phyloP scores from a whole-genome alignment of 768 basidiomycete genomes.

The Serendipita indica region DNA sequence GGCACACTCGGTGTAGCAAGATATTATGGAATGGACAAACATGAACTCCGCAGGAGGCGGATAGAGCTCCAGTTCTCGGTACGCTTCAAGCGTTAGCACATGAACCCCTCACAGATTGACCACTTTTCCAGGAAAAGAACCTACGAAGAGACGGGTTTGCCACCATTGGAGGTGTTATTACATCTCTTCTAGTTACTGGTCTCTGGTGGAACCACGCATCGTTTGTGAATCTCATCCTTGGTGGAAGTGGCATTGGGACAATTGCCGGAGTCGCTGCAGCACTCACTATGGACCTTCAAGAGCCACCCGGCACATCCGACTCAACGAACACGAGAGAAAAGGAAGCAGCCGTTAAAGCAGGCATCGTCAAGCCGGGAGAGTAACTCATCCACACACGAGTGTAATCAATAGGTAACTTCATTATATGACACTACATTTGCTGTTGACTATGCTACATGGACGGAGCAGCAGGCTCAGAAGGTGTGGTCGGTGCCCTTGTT shows the following conservation, averaged over 20 bases:
- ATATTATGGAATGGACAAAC: slow-evolving; percentile 3
- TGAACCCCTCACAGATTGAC: no score
- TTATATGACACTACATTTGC: no score
- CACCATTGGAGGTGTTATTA: slow-evolving; percentile 2
- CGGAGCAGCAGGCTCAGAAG: not conserved
- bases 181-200: not conserved
- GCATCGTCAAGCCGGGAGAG: slow-evolving; percentile 3
- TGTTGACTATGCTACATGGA: no score
- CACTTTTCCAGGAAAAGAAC: slow-evolving; percentile 2
- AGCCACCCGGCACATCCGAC: not conserved
- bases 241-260: slow-evolving; percentile 6
- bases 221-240: not conserved
- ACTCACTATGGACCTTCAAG: not conserved
- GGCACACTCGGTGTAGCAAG: not conserved
- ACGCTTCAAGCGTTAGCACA: not conserved
- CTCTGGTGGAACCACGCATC: slow-evolving; percentile 1
- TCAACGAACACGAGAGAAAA: slow-evolving; percentile 8
- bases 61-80: slow-evolving; percentile 7
- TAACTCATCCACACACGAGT: not conserved
- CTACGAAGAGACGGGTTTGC: not conserved
- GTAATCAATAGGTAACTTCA: not conserved
- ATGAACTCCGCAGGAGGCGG: not conserved
- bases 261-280: not conserved
- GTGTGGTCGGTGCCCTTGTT: not conserved
- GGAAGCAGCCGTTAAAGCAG: not conserved